These are phyloP conservation scores for Ophiocordyceps polyrhachis-furcata DNA, from an alignment of 2,329 filamentous ascomycete genomes.

Conservation along the genomic window DNA sequence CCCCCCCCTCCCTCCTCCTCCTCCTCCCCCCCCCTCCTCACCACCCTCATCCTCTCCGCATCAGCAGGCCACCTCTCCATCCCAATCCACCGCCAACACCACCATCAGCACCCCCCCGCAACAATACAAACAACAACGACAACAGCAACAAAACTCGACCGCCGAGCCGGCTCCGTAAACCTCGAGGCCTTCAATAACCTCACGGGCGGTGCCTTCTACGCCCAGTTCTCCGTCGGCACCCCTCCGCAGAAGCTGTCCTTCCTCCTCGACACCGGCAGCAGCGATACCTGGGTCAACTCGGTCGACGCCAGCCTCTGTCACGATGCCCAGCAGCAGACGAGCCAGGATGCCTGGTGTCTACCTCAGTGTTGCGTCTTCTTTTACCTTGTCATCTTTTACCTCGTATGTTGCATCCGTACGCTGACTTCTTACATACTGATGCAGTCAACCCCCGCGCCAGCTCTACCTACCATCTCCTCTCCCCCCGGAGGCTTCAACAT, in stretches of 20 bases:
- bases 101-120: background rate
- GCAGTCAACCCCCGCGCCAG: slow-evolving; percentile 24
- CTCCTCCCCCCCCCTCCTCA: slow-evolving; percentile 5
- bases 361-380: background rate
- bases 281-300: slow-evolving; percentile 43
- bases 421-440: background rate
- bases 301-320: slow-evolving; percentile 41
- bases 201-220: slow-evolving; percentile 35
- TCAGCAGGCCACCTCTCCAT: slow-evolving; percentile 8
- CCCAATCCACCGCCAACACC: slow-evolving; percentile 4
- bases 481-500: slow-evolving; percentile 32
- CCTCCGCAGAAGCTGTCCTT: slow-evolving; percentile 35
- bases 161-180: slow-evolving; percentile 10
- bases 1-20: slow-evolving; percentile 2
- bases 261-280: slow-evolving; percentile 43
- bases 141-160: slow-evolving; percentile 3
- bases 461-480: slow-evolving; percentile 26
- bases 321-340: slow-evolving; percentile 15
- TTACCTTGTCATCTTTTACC: background rate
- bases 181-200: slow-evolving; percentile 31
- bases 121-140: background rate
- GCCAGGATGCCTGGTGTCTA: background rate
- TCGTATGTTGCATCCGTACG: background rate
- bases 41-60: slow-evolving; percentile 1
- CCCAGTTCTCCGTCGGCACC: slow-evolving; percentile 37